Conservation (phyloP, 352 stramenopile species). For the Hyaloperonospora brassicae region DNA sequence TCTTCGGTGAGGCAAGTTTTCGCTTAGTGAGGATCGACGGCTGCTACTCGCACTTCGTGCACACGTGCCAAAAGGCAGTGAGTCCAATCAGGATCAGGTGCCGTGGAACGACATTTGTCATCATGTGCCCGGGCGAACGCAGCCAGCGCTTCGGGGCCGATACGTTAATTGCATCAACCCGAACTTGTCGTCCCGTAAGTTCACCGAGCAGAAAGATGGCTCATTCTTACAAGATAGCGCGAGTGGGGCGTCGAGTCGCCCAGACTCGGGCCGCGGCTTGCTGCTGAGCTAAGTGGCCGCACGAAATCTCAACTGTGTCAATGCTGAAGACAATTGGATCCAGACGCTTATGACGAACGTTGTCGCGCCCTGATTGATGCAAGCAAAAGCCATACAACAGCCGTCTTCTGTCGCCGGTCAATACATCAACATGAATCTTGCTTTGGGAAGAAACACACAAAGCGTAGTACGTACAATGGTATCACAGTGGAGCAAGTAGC, state of each 20-base stretch:
- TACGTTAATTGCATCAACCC: too few species aligned
- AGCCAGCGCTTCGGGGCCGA: too few species aligned
- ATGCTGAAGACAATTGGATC: slow-evolving; percentile 35
- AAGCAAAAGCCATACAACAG: slow-evolving; percentile 23
- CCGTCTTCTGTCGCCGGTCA: slow-evolving; percentile 41
- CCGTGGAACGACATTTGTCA: too few species aligned
- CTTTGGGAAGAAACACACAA: slow-evolving; percentile 11
- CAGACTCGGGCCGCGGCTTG: too few species aligned
- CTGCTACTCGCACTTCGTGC: slow-evolving; percentile 49
- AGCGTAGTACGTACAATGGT: slow-evolving; percentile 17
- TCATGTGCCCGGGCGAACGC: too few species aligned
- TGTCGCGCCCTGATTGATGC: slow-evolving; percentile 20
- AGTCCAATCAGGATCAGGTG: too few species aligned
- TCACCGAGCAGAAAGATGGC: too few species aligned
- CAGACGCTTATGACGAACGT: slow-evolving; percentile 28
- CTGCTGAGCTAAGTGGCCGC: too few species aligned
- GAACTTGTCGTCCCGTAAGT: too few species aligned
- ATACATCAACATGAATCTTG: slow-evolving; percentile 19
- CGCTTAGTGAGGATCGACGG: slow-evolving; percentile 58
- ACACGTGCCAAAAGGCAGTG: slow-evolving; percentile 25
- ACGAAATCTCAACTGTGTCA: slow-evolving; percentile 24
- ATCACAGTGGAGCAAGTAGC: too few species aligned
- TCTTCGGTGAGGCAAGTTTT: slow-evolving; percentile 65
- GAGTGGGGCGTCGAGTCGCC: too few species aligned
- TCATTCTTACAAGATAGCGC: too few species aligned